These are phyloP conservation scores for Debaryomyces psychrophilus DNA, from an alignment of 1,139 yeast species.

Conservation along the genomic window DNA sequence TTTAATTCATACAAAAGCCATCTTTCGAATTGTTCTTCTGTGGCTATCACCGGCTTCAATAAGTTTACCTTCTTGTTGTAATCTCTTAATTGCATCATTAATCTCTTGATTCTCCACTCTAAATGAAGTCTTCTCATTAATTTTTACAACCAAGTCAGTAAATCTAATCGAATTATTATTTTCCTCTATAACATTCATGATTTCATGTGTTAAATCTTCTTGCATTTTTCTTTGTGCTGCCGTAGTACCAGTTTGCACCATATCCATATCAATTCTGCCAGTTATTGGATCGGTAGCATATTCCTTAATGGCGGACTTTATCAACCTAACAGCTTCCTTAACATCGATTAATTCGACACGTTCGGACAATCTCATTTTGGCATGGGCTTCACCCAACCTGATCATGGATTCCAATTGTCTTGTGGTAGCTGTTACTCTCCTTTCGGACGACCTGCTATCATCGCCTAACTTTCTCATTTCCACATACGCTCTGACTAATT, in stretches of 20 bases:
- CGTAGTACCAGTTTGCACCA: slow-evolving; percentile 95
- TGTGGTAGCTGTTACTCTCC: slow-evolving; percentile 95
- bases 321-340: slow-evolving; percentile 90
- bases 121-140: slow-evolving; percentile 71
- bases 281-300: slow-evolving; percentile 98
- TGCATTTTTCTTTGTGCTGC: slow-evolving; percentile 80
- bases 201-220: slow-evolving; percentile 70
- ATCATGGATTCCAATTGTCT: slow-evolving; percentile 96
- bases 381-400: slow-evolving; percentile 93
- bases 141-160: slow-evolving; percentile 59
- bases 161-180: slow-evolving; percentile 53
- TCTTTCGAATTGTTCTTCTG: slow-evolving; percentile 64
- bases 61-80: slow-evolving; percentile 77
- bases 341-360: slow-evolving; percentile 80
- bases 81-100: slow-evolving; percentile 64
- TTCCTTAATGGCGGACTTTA: slow-evolving; percentile 91
- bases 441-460: slow-evolving; percentile 82
- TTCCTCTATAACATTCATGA: slow-evolving; percentile 52
- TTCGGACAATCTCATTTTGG: slow-evolving; percentile 84
- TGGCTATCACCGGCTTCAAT: slow-evolving; percentile 74
- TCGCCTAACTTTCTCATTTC: slow-evolving; percentile 95
- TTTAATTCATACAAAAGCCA: slow-evolving; percentile 27
- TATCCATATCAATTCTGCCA: slow-evolving; percentile 96
- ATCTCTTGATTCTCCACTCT: slow-evolving; percentile 74
- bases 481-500: slow-evolving; percentile 86